These are phyloP conservation scores for Closterium sp. DNA, from an alignment of 139 green algal species.

Conservation along the genomic window DNA sequence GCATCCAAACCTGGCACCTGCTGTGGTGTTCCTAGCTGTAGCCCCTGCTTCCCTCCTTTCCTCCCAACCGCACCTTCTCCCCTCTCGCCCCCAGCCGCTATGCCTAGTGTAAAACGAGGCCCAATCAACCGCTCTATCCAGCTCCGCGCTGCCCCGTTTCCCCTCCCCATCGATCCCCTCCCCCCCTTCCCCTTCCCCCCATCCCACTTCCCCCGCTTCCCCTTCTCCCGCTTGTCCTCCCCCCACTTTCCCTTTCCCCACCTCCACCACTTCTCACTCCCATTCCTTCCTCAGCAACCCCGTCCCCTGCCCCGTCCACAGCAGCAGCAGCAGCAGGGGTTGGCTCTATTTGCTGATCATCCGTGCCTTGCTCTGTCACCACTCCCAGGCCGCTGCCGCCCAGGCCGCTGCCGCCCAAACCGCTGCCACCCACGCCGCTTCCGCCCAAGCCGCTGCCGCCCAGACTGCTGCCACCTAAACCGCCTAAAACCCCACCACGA, in stretches of 20 bases:
- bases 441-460: neutral
- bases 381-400: too few species aligned
- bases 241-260: neutral
- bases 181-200: neutral
- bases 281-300: neutral
- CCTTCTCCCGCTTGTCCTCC: neutral
- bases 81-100: neutral
- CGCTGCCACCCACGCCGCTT: neutral
- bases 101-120: neutral
- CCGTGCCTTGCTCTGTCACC: neutral
- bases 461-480: neutral
- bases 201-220: too few species aligned
- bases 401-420: too few species aligned
- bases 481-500: neutral
- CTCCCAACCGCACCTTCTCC: neutral
- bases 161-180: neutral
- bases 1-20: neutral
- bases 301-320: neutral
- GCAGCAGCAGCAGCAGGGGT: too few species aligned
- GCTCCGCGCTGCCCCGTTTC: neutral
- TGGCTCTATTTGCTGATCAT: neutral
- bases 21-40: neutral
- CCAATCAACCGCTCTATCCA: neutral
- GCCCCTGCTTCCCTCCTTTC: neutral
- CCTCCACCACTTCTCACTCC: neutral